Conservation (phyloP, 2,329 filamentous ascomycete species). For the Alternaria incomplexa region DNA sequence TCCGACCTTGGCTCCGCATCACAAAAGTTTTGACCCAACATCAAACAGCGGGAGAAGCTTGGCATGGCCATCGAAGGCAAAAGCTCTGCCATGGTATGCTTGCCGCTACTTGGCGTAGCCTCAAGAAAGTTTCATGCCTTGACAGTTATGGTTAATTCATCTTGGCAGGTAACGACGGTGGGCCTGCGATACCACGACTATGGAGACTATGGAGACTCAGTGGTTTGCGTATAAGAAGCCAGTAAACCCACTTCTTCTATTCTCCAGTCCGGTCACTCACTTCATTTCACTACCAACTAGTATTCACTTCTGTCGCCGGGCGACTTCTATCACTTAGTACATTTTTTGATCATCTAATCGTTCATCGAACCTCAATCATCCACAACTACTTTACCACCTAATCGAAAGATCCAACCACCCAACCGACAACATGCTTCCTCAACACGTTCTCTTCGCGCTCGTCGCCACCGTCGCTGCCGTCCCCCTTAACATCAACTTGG, state of each 20-base stretch:
- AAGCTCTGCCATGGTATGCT: slow-evolving; percentile 33
- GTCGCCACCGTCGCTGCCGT: slow-evolving; percentile 48
- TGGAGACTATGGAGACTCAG: slow-evolving; percentile 11
- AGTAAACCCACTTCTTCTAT: slow-evolving; percentile 31
- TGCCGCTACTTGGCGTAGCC: slow-evolving; percentile 43
- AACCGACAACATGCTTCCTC: slow-evolving; percentile 46
- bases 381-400: slow-evolving; percentile 7
- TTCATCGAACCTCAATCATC: neutral
- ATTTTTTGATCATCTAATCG: slow-evolving; percentile 19
- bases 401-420: slow-evolving; percentile 22
- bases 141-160: slow-evolving; percentile 35
- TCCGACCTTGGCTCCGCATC: slow-evolving; percentile 40
- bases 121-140: slow-evolving; percentile 49
- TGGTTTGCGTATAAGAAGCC: slow-evolving; percentile 35
- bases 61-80: slow-evolving; percentile 22
- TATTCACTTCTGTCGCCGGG: slow-evolving; percentile 41
- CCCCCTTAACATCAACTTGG: slow-evolving; percentile 61
- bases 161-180: slow-evolving; percentile 37
- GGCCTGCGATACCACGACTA: slow-evolving; percentile 12
- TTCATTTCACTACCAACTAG: slow-evolving; percentile 39
- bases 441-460: slow-evolving; percentile 45
- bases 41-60: slow-evolving; percentile 40
- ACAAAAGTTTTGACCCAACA: slow-evolving; percentile 43
- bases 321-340: slow-evolving; percentile 34
- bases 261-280: slow-evolving; percentile 49